Evolutionary conservation across 352 stramenopile species (phyloP), one percentile per base, ranked within the genome.

Genomic region (Phytophthora capsici): DNA sequence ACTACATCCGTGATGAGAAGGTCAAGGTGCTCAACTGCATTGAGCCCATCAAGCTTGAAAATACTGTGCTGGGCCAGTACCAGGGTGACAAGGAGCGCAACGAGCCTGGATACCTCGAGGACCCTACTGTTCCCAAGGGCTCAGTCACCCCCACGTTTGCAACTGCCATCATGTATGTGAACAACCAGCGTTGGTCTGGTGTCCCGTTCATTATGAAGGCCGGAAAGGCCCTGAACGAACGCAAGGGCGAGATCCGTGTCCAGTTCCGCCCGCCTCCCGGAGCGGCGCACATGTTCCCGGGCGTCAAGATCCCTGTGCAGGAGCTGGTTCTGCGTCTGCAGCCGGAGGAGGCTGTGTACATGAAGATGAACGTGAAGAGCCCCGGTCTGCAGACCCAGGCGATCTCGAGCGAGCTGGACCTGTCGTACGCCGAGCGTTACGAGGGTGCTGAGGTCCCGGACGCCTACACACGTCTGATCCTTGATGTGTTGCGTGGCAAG

Each of bases 121-220:
- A 99, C 66, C 76, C 84, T 40, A 98, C 95, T 0, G 98, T 99
- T 46, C 84, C 91, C 20, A 93, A 98, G 56, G 98, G 97, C 30
- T 96, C 86, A 10, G 72, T 92, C 40, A 96, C 89, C 9, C 91
- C 94, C n/a, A 98, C 94, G 23, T 98, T 98, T 74, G 90, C 90
- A 6, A 95, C 88, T 1, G 79, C 82, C 40, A 76, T 98, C 26
- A 91, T 96, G 70, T 93, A 86, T 66, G 91, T 99, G 46, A 95
- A 99, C 79, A 99, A 98, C 63, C 71, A 84, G 47, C 90, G 97
- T 43, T 99, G 96, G 96, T 80, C 95, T 53, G 97, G 97, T 36
- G 98, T 99, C 19, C 98, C 97, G 20, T 99, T 99, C 78, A 98
- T 99, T 60, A 92, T 99, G 77, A 99, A 99, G 80, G 97, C 96